phyloP scores from a whole-genome alignment of 2,329 filamentous ascomycete genomes.

The Verticillium nubilum region DNA sequence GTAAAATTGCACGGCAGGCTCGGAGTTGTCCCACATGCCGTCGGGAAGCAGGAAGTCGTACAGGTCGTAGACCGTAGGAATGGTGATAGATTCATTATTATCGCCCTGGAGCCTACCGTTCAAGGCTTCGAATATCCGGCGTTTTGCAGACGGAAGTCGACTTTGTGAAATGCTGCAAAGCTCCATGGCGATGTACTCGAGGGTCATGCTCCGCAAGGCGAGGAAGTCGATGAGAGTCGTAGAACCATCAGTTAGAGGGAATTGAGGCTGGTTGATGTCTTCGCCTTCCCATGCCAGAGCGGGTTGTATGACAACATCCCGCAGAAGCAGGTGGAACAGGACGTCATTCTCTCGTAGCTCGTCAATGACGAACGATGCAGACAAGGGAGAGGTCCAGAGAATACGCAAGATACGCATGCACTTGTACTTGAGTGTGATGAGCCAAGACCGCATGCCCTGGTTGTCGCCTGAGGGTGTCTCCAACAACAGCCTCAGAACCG shows the following conservation, averaged over 20 bases:
- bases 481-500: slow-evolving; percentile 66
- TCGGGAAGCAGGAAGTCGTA: slow-evolving; percentile 75
- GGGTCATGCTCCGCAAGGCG: slow-evolving; percentile 65
- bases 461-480: slow-evolving; percentile 61
- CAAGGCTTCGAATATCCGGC: slow-evolving; percentile 65
- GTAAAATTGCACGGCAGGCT: slow-evolving; percentile 55
- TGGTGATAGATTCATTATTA: slow-evolving; percentile 59
- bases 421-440: slow-evolving; percentile 63
- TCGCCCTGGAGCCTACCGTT: slow-evolving; percentile 68
- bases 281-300: slow-evolving; percentile 70
- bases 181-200: slow-evolving; percentile 83
- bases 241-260: slow-evolving; percentile 64
- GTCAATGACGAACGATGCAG: slow-evolving; percentile 65
- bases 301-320: slow-evolving; percentile 64
- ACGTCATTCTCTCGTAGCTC: slow-evolving; percentile 78
- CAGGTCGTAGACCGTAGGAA: slow-evolving; percentile 80
- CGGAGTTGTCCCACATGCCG: slow-evolving; percentile 41
- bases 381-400: slow-evolving; percentile 79
- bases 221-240: slow-evolving; percentile 73
- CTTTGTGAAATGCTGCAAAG: slow-evolving; percentile 71
- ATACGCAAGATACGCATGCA: slow-evolving; percentile 70
- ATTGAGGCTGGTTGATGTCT: slow-evolving; percentile 54
- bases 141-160: slow-evolving; percentile 64
- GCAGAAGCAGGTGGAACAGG: slow-evolving; percentile 69
- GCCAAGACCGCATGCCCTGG: slow-evolving; percentile 59